Conservation (phyloP, 2,329 filamentous ascomycete species). For the Endoconidiophora laricicola region DNA sequence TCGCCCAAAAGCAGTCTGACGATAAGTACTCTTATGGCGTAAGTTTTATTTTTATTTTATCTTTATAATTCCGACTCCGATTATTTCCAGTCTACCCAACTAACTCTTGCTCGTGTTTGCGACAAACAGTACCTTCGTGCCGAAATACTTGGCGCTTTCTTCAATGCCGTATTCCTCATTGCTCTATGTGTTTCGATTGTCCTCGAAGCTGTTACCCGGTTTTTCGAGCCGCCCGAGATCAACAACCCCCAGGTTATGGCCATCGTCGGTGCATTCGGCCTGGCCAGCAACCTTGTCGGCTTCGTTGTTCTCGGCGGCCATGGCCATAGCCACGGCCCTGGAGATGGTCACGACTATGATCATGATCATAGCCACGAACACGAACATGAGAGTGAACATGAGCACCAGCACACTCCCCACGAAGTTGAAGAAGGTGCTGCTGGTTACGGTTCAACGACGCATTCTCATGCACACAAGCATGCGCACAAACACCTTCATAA, state of each 20-base stretch:
- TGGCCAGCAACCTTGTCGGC: constrained; percentile 76
- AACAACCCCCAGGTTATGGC: constrained; percentile 72
- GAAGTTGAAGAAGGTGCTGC: constrained; percentile 31
- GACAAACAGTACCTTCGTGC: constrained; percentile 70
- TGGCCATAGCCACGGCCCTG: constrained; percentile 60
- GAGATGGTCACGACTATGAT: constrained; percentile 22
- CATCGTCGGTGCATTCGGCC: constrained; percentile 71
- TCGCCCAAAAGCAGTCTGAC: constrained; percentile 68
- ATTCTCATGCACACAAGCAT: constrained; percentile 22
- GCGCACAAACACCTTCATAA: constrained; percentile 16
- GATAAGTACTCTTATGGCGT: constrained; percentile 93
- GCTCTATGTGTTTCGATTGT: constrained; percentile 93
- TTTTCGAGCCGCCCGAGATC: constrained; percentile 82
- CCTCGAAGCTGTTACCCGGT: constrained; percentile 80
- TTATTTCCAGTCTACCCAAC: not conserved
- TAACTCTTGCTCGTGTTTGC: too few relatives aligned
- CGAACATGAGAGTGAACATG: constrained; percentile 29
- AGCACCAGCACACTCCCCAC: constrained; percentile 19
- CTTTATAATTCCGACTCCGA: constrained; percentile 1
- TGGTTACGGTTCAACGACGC: constrained; percentile 20
- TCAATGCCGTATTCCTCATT: constrained; percentile 95
- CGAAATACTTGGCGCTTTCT: constrained; percentile 86
- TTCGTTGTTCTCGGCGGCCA: constrained; percentile 88
- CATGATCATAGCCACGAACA: constrained; percentile 25
- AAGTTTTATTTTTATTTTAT: constrained; percentile 22